Base-by-base conservation (phyloP, 2,329 filamentous ascomycete species). In the Rhinocladiella similis region DNA sequence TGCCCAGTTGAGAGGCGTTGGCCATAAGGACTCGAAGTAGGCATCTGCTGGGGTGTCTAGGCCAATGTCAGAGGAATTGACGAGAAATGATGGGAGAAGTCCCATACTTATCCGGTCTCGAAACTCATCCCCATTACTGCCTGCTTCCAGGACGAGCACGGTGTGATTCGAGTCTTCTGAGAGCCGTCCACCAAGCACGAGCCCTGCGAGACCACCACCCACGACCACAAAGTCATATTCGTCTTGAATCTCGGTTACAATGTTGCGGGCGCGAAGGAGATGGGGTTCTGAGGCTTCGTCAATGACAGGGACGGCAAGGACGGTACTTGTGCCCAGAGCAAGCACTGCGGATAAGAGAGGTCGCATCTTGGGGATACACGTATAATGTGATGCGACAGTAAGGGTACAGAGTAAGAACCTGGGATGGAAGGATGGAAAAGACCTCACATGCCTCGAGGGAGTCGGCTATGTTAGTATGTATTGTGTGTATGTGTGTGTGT, bases 1-100 rank as follows among this genome's bases (percentile, higher is more conserved):
- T 3, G 53, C 65, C 70, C 70, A 72, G 49, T 72, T 71, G 50
- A 71, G 61, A 1, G 68, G 67, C 1, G 70, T 72, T 3, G 66
- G 68, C 70, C 70, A 72, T 14, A 72, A 57, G 0, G 70, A 72
- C 29, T 71, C 61, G 51, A 67, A 71, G 43, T 72, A 72, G 14
- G 66, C 58, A 55, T 69, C 67, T 51, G 68, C 67, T 7, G 70
- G 70, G 13, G 69, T 70, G 60, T 72, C 70, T 71, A 46, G 12
- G 10, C 1, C 14, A 18, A 14, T 25, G 33, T 43, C 5, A 45
- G 54, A 33, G n/a, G 25, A 5, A 9, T 53, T 22, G 36, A 27
- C 22, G 42, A 7, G 13, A 18, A n/a, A 14, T 16, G 41, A 29
- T 46, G 39, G 18, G 1, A 5, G 10, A 1, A 47, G 12, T 22